Evolutionary conservation across 768 basidiomycete species (phyloP), one percentile per base, ranked within the genome.

Genomic region (Dioszegia aurantiaca): DNA sequence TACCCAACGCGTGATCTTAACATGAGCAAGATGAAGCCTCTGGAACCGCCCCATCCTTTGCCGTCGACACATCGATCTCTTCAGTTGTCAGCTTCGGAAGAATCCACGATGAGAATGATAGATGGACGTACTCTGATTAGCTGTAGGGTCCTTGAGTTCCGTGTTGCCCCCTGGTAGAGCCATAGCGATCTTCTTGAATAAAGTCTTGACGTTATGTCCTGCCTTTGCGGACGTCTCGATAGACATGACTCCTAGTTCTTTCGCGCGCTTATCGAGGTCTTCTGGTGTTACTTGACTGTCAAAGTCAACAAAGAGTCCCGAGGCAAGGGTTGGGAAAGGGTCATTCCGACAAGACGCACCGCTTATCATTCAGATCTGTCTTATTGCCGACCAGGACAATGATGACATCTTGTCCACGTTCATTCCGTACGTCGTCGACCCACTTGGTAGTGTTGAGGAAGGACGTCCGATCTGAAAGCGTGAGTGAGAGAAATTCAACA

Each of bases 161-260:
- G 74, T 47, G 70, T 93, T 90, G 85, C 92, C 92, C 12, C 95
- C 95, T 19, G 95, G 94, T 48, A 99, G 79, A 2, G 92, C 92
- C 87, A 98, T 86, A 1, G 95, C 95, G 65, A 99, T 99, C 82
- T 98, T 98, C 81, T 97, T 93, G 83, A 99, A 99, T 65, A 99
- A 78, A 65, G 89, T 89, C 81, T 99, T 99, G 61, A 99, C 95
- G 64, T 99, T 99, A 77, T 98, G 95, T 2, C 95, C 95, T 6
- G 95, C 95, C 77, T 99, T 99, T 28, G 95, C 95, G 27, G 91
- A 95, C 9, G 95, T 98, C 79, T 99, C 95, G 87, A 98, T 98
- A 74, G 94, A 95, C 87, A 98, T 90, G 65, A 98, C 90, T 69
- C 86, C 87, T 62, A 95, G 80, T 75, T 94, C 87, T 43, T 89